Percentiles rank a stretch among this genome's conserved stretches.
Evolutionary conservation across 345 rosid species (phyloP).

Genomic region (Combretum micranthum): DNA sequence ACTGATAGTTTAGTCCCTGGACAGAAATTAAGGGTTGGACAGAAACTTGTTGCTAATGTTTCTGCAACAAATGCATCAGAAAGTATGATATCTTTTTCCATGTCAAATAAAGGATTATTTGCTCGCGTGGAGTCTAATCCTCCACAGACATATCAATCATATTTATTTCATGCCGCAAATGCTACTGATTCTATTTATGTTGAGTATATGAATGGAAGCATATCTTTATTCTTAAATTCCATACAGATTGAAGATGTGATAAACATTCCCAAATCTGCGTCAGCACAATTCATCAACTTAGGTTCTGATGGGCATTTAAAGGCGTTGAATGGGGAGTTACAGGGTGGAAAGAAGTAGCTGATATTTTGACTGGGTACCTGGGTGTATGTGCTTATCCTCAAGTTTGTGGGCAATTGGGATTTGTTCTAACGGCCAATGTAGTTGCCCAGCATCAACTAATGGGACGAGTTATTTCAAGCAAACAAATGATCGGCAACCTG

Average conservation of each 20-base stretch:
- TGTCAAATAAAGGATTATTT: constrained; percentile 6
- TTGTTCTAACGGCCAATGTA: constrained; percentile 14
- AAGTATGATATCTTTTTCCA: constrained; percentile 12
- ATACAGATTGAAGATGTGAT: no score
- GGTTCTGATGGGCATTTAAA: no score
- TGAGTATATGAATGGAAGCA: no score
- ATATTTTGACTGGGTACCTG: constrained; percentile 4
- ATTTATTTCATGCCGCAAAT: constrained; percentile 6
- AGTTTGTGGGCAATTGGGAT: constrained; percentile 18
- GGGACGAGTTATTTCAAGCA: constrained; percentile 2
- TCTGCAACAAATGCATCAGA: constrained; percentile 8
- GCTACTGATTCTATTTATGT: no score
- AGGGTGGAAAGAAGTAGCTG: neutral
- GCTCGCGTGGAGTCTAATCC: constrained; percentile 12
- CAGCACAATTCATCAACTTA: no score
- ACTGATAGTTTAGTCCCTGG: constrained; percentile 16
- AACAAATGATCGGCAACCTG: neutral
- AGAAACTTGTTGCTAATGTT: constrained; percentile 13
- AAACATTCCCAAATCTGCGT: no score
- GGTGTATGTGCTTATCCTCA: constrained; percentile 12
- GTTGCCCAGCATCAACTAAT: constrained; percentile 6
- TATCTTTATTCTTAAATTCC: no score
- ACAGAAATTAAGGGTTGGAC: constrained; percentile 7
- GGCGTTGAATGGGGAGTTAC: constrained; percentile 2
- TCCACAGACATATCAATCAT: constrained; percentile 4